Percentiles rank a stretch among this genome's conserved stretches.
phyloP scores from a whole-genome alignment of 192 early-diverging fungal species.

The Backusella circina region DNA sequence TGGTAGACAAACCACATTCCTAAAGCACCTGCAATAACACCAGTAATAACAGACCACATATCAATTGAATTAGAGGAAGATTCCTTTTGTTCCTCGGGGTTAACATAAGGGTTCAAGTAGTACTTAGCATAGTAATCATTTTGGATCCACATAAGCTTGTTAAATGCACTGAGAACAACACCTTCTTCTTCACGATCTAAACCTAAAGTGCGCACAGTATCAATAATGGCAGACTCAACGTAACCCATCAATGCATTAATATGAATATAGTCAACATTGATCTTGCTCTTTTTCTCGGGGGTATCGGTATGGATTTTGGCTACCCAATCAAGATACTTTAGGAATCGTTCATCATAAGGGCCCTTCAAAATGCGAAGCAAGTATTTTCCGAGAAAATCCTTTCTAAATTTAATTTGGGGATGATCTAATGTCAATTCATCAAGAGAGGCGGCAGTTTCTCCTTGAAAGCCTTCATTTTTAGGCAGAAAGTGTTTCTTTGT shows the following conservation, averaged over 20 bases:
- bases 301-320: conserved; percentile 77
- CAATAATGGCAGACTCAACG: conserved; percentile 55
- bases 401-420: conserved; percentile 76
- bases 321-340: conserved; percentile 79
- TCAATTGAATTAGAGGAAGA: neutral
- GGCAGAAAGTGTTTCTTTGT: conserved; percentile 69
- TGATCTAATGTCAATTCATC: conserved; percentile 48
- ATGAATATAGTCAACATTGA: conserved; percentile 83
- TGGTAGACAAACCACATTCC: neutral
- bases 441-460: conserved; percentile 29
- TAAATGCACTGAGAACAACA: conserved; percentile 61
- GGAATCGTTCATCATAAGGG: conserved; percentile 46
- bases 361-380: conserved; percentile 56
- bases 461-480: conserved; percentile 60
- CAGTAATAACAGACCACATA: neutral
- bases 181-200: conserved; percentile 53
- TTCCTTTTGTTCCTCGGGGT: neutral
- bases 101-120: conserved; percentile 45
- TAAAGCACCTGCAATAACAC: conserved; percentile 11
- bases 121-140: conserved; percentile 78
- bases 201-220: conserved; percentile 43
- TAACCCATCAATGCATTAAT: conserved; percentile 72
- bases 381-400: conserved; percentile 68
- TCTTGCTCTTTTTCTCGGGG: conserved; percentile 65
- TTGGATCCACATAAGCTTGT: conserved; percentile 83